phyloP scores from a whole-genome alignment of 768 basidiomycete genomes.

The Tephrocybe rancida region DNA sequence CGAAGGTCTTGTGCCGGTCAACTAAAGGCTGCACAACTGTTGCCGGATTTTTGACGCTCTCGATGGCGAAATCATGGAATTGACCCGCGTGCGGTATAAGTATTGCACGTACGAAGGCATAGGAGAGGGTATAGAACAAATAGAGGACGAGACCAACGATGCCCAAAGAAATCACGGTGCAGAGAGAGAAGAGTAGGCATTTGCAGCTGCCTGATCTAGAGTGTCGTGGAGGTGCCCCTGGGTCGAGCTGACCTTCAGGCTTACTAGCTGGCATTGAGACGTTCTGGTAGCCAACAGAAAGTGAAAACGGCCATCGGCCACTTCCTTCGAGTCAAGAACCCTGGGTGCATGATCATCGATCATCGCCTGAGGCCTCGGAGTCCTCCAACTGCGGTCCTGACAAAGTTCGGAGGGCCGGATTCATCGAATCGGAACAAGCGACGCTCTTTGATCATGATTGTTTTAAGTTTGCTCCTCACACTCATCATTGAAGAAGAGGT shows the following conservation, averaged over 20 bases:
- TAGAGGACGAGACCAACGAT: not conserved
- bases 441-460: too few species aligned
- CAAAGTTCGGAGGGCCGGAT: too few species aligned
- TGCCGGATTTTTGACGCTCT: not conserved
- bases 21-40: constrained; percentile 26
- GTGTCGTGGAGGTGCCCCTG: constrained; percentile 9
- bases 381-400: too few species aligned
- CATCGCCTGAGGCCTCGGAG: too few species aligned
- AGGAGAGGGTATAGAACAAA: not conserved
- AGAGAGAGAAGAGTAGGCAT: constrained; percentile 7
- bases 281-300: too few species aligned
- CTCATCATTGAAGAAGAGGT: too few species aligned
- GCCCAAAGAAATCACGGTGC: not conserved
- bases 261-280: not conserved
- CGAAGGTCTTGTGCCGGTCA: constrained; percentile 22
- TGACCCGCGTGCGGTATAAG: not conserved
- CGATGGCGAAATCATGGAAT: not conserved
- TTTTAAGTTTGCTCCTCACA: too few species aligned
- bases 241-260: constrained; percentile 10
- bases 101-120: not conserved
- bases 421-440: too few species aligned
- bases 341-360: too few species aligned
- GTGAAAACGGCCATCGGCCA: too few species aligned
- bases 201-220: constrained; percentile 15
- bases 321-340: too few species aligned